Conservation (phyloP, 2,329 filamentous ascomycete genomes). For the Epichloe amarillans region DNA sequence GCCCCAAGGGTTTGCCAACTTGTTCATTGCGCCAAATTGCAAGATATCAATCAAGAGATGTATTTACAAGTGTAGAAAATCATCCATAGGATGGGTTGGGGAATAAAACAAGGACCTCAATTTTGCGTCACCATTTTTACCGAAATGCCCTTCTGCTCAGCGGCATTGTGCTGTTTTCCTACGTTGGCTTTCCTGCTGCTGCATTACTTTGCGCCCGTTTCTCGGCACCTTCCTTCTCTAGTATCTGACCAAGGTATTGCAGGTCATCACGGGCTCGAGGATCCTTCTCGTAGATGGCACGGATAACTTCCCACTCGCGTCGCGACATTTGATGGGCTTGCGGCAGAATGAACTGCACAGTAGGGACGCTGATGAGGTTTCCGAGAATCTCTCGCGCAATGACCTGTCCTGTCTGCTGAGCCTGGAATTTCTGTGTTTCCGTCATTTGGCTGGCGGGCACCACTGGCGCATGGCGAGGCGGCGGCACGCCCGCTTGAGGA, state of each 20-base stretch:
- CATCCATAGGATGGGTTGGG: not conserved
- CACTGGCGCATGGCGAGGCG: not conserved
- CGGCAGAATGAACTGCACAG: conserved; percentile 55
- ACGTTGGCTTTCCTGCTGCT: conserved; percentile 2
- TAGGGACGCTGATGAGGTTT: conserved; percentile 45
- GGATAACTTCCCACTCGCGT: conserved; percentile 63
- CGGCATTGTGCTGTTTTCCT: not conserved
- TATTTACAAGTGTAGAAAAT: too few species aligned
- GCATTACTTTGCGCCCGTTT: conserved; percentile 7
- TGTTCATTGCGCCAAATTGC: too few species aligned
- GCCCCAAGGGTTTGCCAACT: too few species aligned
- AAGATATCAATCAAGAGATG: too few species aligned
- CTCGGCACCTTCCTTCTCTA: conserved; percentile 34
- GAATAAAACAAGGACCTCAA: not conserved
- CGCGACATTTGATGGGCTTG: conserved; percentile 55
- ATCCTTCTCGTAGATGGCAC: conserved; percentile 52
- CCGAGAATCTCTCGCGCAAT: conserved; percentile 53
- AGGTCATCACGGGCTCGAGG: conserved; percentile 51
- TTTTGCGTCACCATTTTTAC: not conserved
- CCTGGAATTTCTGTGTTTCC: conserved; percentile 25
- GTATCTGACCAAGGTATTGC: conserved; percentile 37
- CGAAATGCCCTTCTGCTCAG: not conserved
- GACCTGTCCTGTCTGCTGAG: conserved; percentile 38
- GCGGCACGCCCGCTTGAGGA: conserved; percentile 4
- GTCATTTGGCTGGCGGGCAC: conserved; percentile 11